phyloP scores from a whole-genome alignment of 1,284 basidiomycete genomes.

The Trichosporon asahii region DNA sequence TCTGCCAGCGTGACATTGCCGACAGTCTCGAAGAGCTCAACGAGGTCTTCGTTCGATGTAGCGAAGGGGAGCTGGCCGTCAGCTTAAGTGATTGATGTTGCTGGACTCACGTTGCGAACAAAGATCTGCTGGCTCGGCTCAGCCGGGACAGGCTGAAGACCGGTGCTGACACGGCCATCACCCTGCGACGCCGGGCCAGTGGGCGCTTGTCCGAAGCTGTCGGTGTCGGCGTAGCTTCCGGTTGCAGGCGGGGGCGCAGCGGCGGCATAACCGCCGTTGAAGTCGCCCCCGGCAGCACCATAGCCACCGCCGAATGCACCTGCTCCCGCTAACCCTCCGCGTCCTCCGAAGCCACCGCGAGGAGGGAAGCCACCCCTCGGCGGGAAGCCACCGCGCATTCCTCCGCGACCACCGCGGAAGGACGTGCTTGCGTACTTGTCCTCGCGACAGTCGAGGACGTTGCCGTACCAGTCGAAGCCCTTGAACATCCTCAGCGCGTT shows the following conservation, averaged over 20 bases:
- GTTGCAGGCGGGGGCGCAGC: background rate
- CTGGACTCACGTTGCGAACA: constrained; percentile 81
- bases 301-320: constrained; percentile 56
- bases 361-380: constrained; percentile 48
- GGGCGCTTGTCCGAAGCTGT: constrained; percentile 45
- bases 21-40: constrained; percentile 96
- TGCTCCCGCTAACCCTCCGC: constrained; percentile 54
- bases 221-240: constrained; percentile 26
- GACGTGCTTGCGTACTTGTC: constrained; percentile 79
- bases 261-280: background rate
- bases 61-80: constrained; percentile 83
- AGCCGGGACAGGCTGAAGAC: constrained; percentile 50
- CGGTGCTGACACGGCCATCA: constrained; percentile 28
- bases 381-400: constrained; percentile 57
- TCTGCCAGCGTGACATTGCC: constrained; percentile 91
- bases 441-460: constrained; percentile 87
- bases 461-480: constrained; percentile 90
- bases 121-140: constrained; percentile 95
- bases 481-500: constrained; percentile 66
- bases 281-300: constrained; percentile 36
- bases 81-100: background rate
- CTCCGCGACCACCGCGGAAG: constrained; percentile 55
- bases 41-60: constrained; percentile 96
- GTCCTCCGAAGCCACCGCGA: constrained; percentile 56
- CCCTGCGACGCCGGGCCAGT: constrained; percentile 19